These are phyloP conservation scores for Hibiscus tridactylites DNA, from an alignment of 345 rosid species.

Conservation along the genomic window DNA sequence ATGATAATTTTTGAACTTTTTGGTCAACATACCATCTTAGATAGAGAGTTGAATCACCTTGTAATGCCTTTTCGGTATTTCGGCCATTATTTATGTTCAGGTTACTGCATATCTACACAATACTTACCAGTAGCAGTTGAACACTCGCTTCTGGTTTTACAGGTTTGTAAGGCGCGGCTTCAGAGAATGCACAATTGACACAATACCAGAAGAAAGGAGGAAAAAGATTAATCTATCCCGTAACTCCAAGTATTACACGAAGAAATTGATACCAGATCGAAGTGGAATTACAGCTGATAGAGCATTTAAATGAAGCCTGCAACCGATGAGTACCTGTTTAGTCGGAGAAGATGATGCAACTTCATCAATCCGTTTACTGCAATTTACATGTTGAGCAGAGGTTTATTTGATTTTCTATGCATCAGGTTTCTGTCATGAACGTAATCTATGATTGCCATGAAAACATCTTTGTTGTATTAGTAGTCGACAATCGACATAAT, in stretches of 20 bases:
- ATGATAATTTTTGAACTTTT: neutral
- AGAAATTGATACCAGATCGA: slow-evolving; percentile 66
- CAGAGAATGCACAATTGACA: slow-evolving; percentile 59
- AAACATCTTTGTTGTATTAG: neutral
- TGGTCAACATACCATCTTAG: neutral
- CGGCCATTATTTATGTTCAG: neutral
- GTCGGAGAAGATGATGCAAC: neutral
- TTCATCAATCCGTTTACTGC: neutral
- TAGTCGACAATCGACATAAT: neutral
- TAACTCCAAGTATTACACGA: slow-evolving; percentile 73
- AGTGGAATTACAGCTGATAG: slow-evolving; percentile 51
- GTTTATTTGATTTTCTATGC: neutral
- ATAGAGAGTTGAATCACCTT: neutral
- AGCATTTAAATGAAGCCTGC: slow-evolving; percentile 17
- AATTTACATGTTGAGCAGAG: too few species aligned
- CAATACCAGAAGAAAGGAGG: slow-evolving; percentile 65
- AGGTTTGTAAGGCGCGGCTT: slow-evolving; percentile 86
- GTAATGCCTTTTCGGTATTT: neutral
- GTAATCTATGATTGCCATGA: neutral
- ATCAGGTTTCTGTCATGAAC: neutral
- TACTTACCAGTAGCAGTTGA: neutral
- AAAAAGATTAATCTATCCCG: slow-evolving; percentile 69
- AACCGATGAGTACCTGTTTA: neutral
- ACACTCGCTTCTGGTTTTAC: slow-evolving; percentile 5
- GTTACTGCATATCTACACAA: neutral